Conservation (phyloP, 805 yeast species). For the Yamadazyma sp. region DNA sequence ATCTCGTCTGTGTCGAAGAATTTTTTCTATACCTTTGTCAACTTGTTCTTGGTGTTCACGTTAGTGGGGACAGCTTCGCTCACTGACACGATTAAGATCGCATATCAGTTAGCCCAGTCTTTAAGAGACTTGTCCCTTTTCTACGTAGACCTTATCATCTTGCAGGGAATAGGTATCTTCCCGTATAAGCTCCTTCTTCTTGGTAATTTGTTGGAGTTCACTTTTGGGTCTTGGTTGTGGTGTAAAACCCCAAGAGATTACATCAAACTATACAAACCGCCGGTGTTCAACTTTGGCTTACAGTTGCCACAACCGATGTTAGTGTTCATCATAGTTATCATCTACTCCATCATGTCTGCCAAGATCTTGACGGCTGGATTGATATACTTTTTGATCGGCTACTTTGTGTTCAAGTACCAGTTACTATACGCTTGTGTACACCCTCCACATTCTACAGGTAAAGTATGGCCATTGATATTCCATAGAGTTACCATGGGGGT, state of each 20-base stretch:
- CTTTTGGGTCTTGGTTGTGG: constrained; percentile 51
- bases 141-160: constrained; percentile 80
- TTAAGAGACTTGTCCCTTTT: constrained; percentile 77
- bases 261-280: constrained; percentile 76
- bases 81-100: constrained; percentile 87
- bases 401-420: constrained; percentile 87
- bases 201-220: constrained; percentile 75
- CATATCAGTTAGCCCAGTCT: constrained; percentile 81
- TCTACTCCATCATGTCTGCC: constrained; percentile 87
- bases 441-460: constrained; percentile 95
- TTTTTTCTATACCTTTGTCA: constrained; percentile 91
- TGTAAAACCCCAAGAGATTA: constrained; percentile 85
- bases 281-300: constrained; percentile 87
- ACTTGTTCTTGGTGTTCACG: constrained; percentile 89
- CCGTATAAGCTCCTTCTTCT: constrained; percentile 83
- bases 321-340: constrained; percentile 77
- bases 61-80: constrained; percentile 89
- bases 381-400: constrained; percentile 80
- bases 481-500: constrained; percentile 81
- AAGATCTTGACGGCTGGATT: constrained; percentile 84
- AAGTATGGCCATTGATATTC: constrained; percentile 90
- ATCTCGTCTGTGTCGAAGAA: constrained; percentile 86
- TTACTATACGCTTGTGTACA: constrained; percentile 87
- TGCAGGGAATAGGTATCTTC: constrained; percentile 85
- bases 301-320: constrained; percentile 90